phyloP scores from a whole-genome alignment of 768 basidiomycete genomes.

The Amyloporia xantha region DNA sequence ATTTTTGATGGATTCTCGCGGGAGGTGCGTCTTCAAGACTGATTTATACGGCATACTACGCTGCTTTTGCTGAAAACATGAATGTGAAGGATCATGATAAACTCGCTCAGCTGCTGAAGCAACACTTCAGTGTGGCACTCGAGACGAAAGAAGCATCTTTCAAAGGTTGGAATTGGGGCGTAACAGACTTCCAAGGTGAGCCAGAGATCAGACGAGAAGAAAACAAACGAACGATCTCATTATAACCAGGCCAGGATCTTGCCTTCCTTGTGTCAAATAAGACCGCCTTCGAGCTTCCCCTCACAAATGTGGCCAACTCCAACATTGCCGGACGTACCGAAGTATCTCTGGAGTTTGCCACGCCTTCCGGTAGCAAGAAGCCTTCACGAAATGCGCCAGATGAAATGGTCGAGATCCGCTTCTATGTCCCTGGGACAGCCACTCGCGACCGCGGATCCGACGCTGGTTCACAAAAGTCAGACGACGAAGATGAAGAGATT shows the following conservation, averaged over 20 bases:
- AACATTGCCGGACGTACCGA: constrained; percentile 97
- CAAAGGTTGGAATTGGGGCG: constrained; percentile 99
- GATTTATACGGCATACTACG: background rate
- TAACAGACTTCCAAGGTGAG: constrained; percentile 86
- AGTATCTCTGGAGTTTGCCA: constrained; percentile 93
- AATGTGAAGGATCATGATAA: constrained; percentile 78
- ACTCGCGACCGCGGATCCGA: constrained; percentile 60
- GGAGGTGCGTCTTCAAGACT: constrained; percentile 50
- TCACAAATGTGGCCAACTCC: constrained; percentile 86
- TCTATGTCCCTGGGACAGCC: constrained; percentile 85
- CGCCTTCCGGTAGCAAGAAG: constrained; percentile 44
- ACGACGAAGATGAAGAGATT: constrained; percentile 78
- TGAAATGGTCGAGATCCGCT: constrained; percentile 93
- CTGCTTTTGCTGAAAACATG: too few species aligned
- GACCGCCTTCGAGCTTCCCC: constrained; percentile 84
- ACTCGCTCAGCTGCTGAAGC: constrained; percentile 72
- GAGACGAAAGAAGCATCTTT: constrained; percentile 83
- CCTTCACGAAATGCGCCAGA: constrained; percentile 44
- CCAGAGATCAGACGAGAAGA: background rate
- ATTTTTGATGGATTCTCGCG: constrained; percentile 92
- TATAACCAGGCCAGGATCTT: constrained; percentile 70
- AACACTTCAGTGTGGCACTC: constrained; percentile 78
- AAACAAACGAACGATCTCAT: background rate
- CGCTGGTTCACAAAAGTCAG: constrained; percentile 66
- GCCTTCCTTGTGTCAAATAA: constrained; percentile 87